phyloP scores from a whole-genome alignment of 1,284 basidiomycete genomes.

The Irpex lacteus region DNA sequence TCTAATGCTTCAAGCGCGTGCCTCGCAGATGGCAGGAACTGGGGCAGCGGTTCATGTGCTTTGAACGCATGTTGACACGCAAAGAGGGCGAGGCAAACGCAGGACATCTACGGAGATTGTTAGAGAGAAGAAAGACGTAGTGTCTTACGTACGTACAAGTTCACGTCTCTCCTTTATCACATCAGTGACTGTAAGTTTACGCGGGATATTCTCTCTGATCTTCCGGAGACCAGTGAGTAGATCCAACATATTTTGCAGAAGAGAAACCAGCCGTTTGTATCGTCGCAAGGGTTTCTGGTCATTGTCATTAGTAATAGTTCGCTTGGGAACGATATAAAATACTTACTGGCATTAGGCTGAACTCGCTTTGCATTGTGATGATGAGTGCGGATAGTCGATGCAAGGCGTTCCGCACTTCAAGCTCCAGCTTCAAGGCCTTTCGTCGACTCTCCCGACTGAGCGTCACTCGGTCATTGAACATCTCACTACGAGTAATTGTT shows the following conservation, averaged over 20 bases:
- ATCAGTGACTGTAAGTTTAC: slow-evolving; percentile 39
- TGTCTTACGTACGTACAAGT: slow-evolving; percentile 32
- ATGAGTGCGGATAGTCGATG: slow-evolving; percentile 39
- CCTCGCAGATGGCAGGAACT: slow-evolving; percentile 47
- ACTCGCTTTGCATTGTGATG: slow-evolving; percentile 44
- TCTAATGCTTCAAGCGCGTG: slow-evolving; percentile 38
- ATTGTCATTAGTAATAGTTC: not conserved
- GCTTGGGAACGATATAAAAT: not conserved
- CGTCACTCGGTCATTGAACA: slow-evolving; percentile 33
- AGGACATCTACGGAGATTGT: slow-evolving; percentile 35
- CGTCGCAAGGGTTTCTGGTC: slow-evolving; percentile 46
- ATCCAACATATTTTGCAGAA: slow-evolving; percentile 44
- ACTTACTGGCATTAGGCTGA: slow-evolving; percentile 48
- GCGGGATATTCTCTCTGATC: slow-evolving; percentile 48
- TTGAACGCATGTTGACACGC: slow-evolving; percentile 50
- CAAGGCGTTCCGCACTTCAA: slow-evolving; percentile 39
- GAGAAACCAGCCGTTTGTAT: slow-evolving; percentile 38
- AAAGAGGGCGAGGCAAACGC: slow-evolving; percentile 45
- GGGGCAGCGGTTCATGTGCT: slow-evolving; percentile 45
- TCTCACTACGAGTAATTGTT: slow-evolving; percentile 30
- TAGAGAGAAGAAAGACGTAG: not conserved
- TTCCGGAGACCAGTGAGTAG: slow-evolving; percentile 45
- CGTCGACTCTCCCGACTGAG: slow-evolving; percentile 33
- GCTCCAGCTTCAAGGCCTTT: slow-evolving; percentile 40
- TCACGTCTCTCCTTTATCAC: slow-evolving; percentile 44